These are phyloP conservation scores for Pharnaceum exiguum DNA, from an alignment of 148 eudicot species.

Conservation along the genomic window DNA sequence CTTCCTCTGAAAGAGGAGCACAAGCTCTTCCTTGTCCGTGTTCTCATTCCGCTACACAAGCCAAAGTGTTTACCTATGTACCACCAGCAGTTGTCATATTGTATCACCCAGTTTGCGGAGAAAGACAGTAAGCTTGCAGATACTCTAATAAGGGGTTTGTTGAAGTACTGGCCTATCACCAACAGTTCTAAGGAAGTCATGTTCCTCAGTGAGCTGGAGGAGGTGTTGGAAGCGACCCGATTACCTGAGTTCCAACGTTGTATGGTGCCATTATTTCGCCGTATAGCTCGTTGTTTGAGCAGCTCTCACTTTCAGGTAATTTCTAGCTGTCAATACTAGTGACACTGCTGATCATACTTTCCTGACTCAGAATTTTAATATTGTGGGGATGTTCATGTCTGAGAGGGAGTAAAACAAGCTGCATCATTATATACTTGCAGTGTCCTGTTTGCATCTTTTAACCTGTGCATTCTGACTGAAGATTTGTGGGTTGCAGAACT, in stretches of 20 bases:
- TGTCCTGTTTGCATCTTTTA: no score
- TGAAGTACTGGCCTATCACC: slow-evolving; percentile 89
- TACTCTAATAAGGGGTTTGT: slow-evolving; percentile 75
- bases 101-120: slow-evolving; percentile 88
- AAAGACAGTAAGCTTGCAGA: slow-evolving; percentile 92
- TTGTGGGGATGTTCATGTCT: no score
- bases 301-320: slow-evolving; percentile 92
- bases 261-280: slow-evolving; percentile 74
- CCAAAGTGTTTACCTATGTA: slow-evolving; percentile 77
- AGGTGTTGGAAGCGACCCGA: slow-evolving; percentile 88
- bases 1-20: slow-evolving; percentile 93
- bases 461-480: no score
- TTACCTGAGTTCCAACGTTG: slow-evolving; percentile 86
- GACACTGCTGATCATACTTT: neutral
- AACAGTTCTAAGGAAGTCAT: slow-evolving; percentile 94
- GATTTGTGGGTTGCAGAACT: no score
- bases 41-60: slow-evolving; percentile 81
- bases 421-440: no score
- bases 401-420: no score
- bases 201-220: slow-evolving; percentile 88
- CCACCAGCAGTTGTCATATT: slow-evolving; percentile 88
- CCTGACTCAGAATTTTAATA: no score
- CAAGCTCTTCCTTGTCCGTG: slow-evolving; percentile 74
- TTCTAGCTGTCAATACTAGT: slow-evolving; percentile 1
- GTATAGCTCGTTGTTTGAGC: slow-evolving; percentile 70